Evolutionary conservation across 2,329 filamentous ascomycete species (phyloP).

Genomic region (Alternaria triticina): DNA sequence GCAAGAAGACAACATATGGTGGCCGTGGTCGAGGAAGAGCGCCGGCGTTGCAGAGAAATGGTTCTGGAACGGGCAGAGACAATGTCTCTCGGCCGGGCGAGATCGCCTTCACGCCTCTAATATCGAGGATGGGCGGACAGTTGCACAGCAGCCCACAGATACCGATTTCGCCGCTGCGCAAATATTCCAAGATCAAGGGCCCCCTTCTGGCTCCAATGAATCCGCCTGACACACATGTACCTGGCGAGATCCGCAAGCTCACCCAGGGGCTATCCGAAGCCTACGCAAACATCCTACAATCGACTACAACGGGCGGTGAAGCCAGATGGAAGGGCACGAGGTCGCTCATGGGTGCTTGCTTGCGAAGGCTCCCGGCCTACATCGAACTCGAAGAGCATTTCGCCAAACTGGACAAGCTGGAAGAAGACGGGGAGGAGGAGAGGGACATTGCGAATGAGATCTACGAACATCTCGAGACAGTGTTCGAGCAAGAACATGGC

Average conservation of each 20-base stretch:
- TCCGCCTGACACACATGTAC: slow-evolving; percentile 29
- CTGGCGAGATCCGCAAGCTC: slow-evolving; percentile 36
- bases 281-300: slow-evolving; percentile 44
- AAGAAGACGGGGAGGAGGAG: slow-evolving; percentile 38
- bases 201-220: slow-evolving; percentile 30
- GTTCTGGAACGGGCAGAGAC: neutral
- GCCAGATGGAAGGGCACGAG: slow-evolving; percentile 42
- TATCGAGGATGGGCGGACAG: slow-evolving; percentile 36
- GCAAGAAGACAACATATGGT: slow-evolving; percentile 45
- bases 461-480: slow-evolving; percentile 49
- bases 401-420: slow-evolving; percentile 37
- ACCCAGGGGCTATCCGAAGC: slow-evolving; percentile 40
- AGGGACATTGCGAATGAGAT: slow-evolving; percentile 47
- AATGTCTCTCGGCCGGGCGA: slow-evolving; percentile 36
- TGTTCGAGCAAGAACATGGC: slow-evolving; percentile 40
- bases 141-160: slow-evolving; percentile 40
- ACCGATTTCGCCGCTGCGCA: slow-evolving; percentile 36
- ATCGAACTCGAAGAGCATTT: slow-evolving; percentile 50
- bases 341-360: slow-evolving; percentile 48
- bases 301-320: slow-evolving; percentile 28
- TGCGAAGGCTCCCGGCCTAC: slow-evolving; percentile 50
- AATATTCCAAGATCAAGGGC: slow-evolving; percentile 27
- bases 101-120: slow-evolving; percentile 45
- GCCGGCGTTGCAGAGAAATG: slow-evolving; percentile 3
- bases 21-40: slow-evolving; percentile 31